A percentile compares a stretch with the other conserved stretches of the same genome.
These are phyloP conservation scores for Trichoderma semiorbis DNA, from an alignment of 2,329 filamentous ascomycete genomes.

Conservation along the genomic window DNA sequence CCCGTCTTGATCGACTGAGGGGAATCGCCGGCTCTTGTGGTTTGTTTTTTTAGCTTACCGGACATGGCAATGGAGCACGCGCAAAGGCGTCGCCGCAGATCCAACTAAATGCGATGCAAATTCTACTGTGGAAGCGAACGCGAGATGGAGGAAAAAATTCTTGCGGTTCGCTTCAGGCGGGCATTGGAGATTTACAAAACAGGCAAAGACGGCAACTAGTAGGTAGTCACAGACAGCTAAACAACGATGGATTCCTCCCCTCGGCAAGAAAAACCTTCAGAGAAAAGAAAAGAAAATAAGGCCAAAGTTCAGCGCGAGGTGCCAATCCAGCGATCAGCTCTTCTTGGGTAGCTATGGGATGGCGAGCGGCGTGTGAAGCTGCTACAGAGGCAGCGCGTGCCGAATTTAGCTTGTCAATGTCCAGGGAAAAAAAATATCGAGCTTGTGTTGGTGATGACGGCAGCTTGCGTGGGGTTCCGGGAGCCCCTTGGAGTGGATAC, in stretches of 20 bases:
- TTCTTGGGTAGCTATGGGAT: constrained; percentile 32
- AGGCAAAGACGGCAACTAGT: constrained; percentile 7
- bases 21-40: constrained; percentile 12
- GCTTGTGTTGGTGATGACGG: constrained; percentile 16
- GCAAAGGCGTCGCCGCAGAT: constrained; percentile 15
- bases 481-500: constrained; percentile 16
- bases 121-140: constrained; percentile 17
- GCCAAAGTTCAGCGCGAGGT: constrained; percentile 29
- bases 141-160: neutral
- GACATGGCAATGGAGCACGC: constrained; percentile 29
- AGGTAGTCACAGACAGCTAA: constrained; percentile 17
- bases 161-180: constrained; percentile 15
- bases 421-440: constrained; percentile 7
- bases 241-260: constrained; percentile 6
- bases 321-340: constrained; percentile 29
- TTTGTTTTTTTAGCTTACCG: constrained; percentile 29
- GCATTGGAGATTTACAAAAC: constrained; percentile 16
- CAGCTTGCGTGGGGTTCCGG: constrained; percentile 18
- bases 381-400: constrained; percentile 10
- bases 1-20: neutral
- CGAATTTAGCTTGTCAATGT: constrained; percentile 5
- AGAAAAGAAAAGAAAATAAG: neutral
- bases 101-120: neutral
- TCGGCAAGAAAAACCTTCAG: neutral
- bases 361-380: neutral